phyloP scores from a whole-genome alignment of 2,329 filamentous ascomycete species.

The Fusarium sp. region DNA sequence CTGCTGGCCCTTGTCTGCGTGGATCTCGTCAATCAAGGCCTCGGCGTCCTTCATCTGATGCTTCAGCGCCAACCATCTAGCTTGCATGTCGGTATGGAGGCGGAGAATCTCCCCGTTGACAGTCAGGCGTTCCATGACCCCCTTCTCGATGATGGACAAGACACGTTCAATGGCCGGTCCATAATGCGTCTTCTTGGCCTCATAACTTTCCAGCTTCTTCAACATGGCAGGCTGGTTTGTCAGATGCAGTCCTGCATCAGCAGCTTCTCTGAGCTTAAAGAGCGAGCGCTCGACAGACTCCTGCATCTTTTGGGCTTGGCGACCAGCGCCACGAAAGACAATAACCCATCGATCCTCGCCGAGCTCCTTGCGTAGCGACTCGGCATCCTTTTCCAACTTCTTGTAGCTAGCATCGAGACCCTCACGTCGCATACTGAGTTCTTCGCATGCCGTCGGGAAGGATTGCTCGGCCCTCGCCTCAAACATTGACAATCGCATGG shows the following conservation, averaged over 20 bases:
- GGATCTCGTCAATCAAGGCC: constrained; percentile 77
- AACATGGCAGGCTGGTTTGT: constrained; percentile 76
- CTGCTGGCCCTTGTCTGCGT: constrained; percentile 75
- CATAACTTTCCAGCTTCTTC: constrained; percentile 92
- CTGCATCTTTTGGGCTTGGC: constrained; percentile 95
- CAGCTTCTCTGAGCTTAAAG: constrained; percentile 80
- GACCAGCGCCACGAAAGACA: constrained; percentile 92
- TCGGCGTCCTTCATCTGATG: constrained; percentile 84
- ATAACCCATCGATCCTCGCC: constrained; percentile 97
- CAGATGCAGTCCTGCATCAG: constrained; percentile 80
- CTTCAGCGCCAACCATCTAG: constrained; percentile 83
- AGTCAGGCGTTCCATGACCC: constrained; percentile 93
- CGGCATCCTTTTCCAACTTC: constrained; percentile 89
- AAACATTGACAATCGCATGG: constrained; percentile 93
- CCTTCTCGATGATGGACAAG: constrained; percentile 91
- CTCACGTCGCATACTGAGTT: constrained; percentile 80
- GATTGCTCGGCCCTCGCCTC: constrained; percentile 79
- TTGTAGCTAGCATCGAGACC: constrained; percentile 87
- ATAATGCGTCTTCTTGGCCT: constrained; percentile 95
- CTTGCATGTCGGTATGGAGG: constrained; percentile 85
- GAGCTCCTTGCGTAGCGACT: constrained; percentile 87
- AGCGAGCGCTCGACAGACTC: constrained; percentile 93
- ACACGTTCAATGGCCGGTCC: constrained; percentile 93
- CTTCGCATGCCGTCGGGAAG: constrained; percentile 92
- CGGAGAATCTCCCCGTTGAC: constrained; percentile 96